Percentiles rank a stretch among this genome's conserved stretches.
Conservation (phyloP, 75 land plant species). For the Isoetes taiwanensis region DNA sequence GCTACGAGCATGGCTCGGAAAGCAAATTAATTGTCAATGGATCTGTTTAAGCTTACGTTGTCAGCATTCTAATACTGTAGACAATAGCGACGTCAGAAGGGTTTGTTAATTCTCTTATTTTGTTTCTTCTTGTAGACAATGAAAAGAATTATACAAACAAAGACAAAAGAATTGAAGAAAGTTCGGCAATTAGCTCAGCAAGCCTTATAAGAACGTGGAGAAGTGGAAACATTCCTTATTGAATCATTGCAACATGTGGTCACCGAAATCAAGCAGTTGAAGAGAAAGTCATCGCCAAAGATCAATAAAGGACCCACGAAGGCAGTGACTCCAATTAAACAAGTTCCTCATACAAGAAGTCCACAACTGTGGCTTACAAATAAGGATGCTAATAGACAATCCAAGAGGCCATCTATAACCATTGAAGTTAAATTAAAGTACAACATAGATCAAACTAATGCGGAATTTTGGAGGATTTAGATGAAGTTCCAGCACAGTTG, state of each 20-base stretch:
- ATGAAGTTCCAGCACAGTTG: neutral
- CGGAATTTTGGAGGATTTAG: neutral
- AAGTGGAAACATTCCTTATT: slow-evolving; percentile 22
- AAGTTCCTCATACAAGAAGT: neutral
- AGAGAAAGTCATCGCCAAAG: too few species aligned
- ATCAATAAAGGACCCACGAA: slow-evolving; percentile 5
- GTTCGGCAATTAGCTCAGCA: slow-evolving; percentile 24
- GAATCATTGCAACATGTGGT: slow-evolving; percentile 20
- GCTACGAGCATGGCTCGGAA: too few species aligned
- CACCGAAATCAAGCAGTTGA: too few species aligned
- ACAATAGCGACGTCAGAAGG: too few species aligned
- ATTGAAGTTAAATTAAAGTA: neutral
- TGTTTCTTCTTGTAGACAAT: slow-evolving; percentile 17
- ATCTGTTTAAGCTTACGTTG: too few species aligned
- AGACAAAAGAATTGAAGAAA: slow-evolving; percentile 20
- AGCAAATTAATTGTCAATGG: too few species aligned
- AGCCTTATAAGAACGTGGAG: slow-evolving; percentile 18
- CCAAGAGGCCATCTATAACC: neutral
- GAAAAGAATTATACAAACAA: slow-evolving; percentile 17
- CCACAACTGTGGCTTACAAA: neutral
- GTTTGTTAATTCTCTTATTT: too few species aligned
- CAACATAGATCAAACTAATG: neutral
- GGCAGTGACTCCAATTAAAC: neutral
- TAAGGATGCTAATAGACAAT: neutral
- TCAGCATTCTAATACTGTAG: too few species aligned